Conservation (phyloP, 305 asterid genomes). For the Rubia balearica region DNA sequence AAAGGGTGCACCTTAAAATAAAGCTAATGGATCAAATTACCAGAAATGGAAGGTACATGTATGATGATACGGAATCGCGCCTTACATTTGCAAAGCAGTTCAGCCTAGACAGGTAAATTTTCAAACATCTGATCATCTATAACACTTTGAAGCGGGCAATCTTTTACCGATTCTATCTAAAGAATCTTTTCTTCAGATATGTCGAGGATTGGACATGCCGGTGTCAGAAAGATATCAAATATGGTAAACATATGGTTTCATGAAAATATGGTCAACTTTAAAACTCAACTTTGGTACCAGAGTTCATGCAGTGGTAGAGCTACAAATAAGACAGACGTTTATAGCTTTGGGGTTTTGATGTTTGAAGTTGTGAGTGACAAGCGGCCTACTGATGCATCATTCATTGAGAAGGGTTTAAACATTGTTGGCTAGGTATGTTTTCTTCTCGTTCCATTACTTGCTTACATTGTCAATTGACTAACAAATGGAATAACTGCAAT, state of each 20-base stretch:
- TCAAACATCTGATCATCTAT: background rate
- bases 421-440: slow-evolving; percentile 91
- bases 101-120: slow-evolving; percentile 41
- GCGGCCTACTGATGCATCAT: slow-evolving; percentile 89
- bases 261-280: background rate
- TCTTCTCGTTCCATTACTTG: slow-evolving; percentile 1
- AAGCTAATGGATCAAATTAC: slow-evolving; percentile 44
- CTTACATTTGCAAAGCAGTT: slow-evolving; percentile 29
- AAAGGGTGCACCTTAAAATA: too few relatives aligned
- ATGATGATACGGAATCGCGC: slow-evolving; percentile 30
- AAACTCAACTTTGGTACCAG: slow-evolving; percentile 31
- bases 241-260: too few relatives aligned
- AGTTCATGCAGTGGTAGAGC: slow-evolving; percentile 99
- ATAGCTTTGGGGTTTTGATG: slow-evolving; percentile 84
- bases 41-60: slow-evolving; percentile 45
- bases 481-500: background rate
- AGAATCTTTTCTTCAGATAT: slow-evolving; percentile 26
- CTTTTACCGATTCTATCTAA: too few relatives aligned
- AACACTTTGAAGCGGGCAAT: background rate
- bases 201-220: slow-evolving; percentile 26
- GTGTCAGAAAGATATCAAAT: too few relatives aligned
- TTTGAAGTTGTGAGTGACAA: slow-evolving; percentile 86
- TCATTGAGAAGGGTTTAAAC: slow-evolving; percentile 93
- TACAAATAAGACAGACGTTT: slow-evolving; percentile 89
- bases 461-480: background rate